A percentile compares a stretch with the other conserved stretches of the same genome.
phyloP scores from a whole-genome alignment of 2,329 filamentous ascomycete species.

The Hypomyces rosellus region DNA sequence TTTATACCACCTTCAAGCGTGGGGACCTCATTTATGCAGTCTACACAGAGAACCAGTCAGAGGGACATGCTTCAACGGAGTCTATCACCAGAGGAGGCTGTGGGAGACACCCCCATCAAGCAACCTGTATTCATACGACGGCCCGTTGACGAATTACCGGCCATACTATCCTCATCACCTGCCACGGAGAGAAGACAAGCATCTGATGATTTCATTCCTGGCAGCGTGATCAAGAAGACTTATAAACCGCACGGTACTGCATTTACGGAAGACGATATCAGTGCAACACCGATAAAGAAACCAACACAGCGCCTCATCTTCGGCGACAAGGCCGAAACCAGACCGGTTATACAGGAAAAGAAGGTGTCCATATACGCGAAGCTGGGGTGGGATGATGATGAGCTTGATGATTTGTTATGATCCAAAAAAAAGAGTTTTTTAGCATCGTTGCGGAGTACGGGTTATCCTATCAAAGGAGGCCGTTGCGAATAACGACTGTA shows the following conservation, averaged over 20 bases:
- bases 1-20: conserved; percentile 32
- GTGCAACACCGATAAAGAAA: conserved; percentile 36
- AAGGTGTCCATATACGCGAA: conserved; percentile 45
- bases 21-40: conserved; percentile 32
- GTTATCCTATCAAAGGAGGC: too few species aligned
- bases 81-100: conserved; percentile 23
- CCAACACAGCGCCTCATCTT: conserved; percentile 15
- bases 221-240: conserved; percentile 11
- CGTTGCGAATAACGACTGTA: too few species aligned
- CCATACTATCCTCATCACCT: conserved; percentile 32
- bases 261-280: conserved; percentile 17
- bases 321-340: conserved; percentile 13
- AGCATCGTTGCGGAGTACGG: neutral
- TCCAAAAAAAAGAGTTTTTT: conserved; percentile 1
- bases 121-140: conserved; percentile 25
- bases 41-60: conserved; percentile 31
- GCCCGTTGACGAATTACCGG: conserved; percentile 19
- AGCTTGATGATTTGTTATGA: conserved; percentile 43
- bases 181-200: conserved; percentile 21
- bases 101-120: conserved; percentile 27
- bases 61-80: conserved; percentile 25
- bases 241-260: conserved; percentile 4
- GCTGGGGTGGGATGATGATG: conserved; percentile 54
- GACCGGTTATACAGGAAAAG: conserved; percentile 17
- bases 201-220: conserved; percentile 13